Evolutionary conservation across 2,329 filamentous ascomycete species (phyloP), one percentile per base, ranked within the genome.

Genomic region (Clarireedia homoeocarpa): DNA sequence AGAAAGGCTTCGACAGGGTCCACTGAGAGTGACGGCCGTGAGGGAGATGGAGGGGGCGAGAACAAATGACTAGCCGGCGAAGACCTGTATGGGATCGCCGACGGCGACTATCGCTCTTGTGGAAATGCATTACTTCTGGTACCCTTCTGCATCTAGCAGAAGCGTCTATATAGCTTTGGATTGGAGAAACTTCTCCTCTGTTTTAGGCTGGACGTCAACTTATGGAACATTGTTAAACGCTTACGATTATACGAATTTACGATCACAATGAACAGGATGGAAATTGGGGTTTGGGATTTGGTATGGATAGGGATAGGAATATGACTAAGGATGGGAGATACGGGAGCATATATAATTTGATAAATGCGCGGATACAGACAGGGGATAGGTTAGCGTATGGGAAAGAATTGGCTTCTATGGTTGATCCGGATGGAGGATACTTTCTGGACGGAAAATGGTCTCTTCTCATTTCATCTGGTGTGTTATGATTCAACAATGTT

Each of bases 1-100:
- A 58, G 58, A 45, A 66, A 67, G 48, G 42, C 38, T 7, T 65
- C 61, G 17, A 48, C 63, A 26, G 63, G 56, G 3, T 65, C 63
- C 56, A 36, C 45, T 24, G 53, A 55, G 6, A 50, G 20, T 14
- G 42, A 45, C 20, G 42, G 42, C 23, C 42, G n/a, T 50, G 53
- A 55, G 39, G 46, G 26, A 24, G 53, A 55, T 7, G 53, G 45
- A 9, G 26, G 38, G n/a, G 45, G 36, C 15, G 38, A 55, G 17
- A 49, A 14, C 20, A 44, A 39, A 42, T 42, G 53, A 55, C 53
- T 55, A 55, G 53, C 53, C 46, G 53, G 53, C 34, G 53, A 55
- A 50, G 40, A 27, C 38, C 17, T 55, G 24, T 55, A 55, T 30
- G 53, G 53, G 24, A 42, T 30, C 30, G 27, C 46, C n/a, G 49